phyloP scores from a whole-genome alignment of 2,329 filamentous ascomycete genomes.

The Alternaria triticimaculans region DNA sequence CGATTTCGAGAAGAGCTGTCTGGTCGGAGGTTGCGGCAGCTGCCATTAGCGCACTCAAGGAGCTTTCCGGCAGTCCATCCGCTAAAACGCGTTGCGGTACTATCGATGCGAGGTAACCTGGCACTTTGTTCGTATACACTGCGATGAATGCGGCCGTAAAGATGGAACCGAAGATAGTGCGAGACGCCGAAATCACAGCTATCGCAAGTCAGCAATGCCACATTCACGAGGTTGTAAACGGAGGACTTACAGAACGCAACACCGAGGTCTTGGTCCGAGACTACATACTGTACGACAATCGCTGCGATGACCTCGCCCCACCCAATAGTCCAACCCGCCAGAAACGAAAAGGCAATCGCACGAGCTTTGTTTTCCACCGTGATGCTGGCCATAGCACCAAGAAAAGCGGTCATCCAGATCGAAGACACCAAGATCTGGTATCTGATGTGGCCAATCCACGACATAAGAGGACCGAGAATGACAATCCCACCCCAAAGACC shows the following conservation, averaged over 20 bases:
- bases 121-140: not conserved
- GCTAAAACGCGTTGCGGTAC: not conserved
- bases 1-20: not conserved
- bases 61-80: not conserved
- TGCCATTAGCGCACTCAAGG: not conserved
- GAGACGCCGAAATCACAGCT: not conserved
- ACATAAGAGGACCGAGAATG: constrained; percentile 29
- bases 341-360: constrained; percentile 20
- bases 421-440: constrained; percentile 20
- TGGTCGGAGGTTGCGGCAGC: not conserved
- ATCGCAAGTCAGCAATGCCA: not conserved
- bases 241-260: not conserved
- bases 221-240: not conserved
- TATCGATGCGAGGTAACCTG: not conserved
- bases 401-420: constrained; percentile 24
- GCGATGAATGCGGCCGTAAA: not conserved
- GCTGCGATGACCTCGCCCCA: constrained; percentile 23
- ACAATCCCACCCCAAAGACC: constrained; percentile 40
- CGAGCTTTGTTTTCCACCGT: constrained; percentile 12
- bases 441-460: constrained; percentile 29
- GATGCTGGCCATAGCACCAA: constrained; percentile 26
- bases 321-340: constrained; percentile 21
- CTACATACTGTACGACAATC: constrained; percentile 1
- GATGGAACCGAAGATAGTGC: not conserved
- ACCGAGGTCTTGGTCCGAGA: not conserved